Evolutionary conservation across 2,329 filamentous ascomycete genomes (phyloP), one percentile per base, ranked within the genome.

Genomic region (Magnaporthiopsis poae): DNA sequence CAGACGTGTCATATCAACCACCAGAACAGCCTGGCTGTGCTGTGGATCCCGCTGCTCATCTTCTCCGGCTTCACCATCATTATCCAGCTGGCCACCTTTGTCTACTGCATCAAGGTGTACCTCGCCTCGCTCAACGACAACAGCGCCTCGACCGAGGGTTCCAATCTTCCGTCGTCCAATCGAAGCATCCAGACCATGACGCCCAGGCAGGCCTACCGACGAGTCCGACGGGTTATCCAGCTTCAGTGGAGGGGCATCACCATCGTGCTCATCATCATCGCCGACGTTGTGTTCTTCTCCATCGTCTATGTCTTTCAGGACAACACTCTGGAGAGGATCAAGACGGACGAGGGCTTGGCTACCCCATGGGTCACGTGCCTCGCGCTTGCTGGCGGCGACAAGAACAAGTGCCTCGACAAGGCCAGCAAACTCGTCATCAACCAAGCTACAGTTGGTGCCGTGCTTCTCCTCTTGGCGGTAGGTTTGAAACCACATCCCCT

Each of bases 91-190:
- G 83, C 86, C 61, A 98, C 95, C 7, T 94, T 92, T 77, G 87
- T 83, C 18, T 98, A 99, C 80, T 98, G 95, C 76, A 90, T 96
- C 78, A 92, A 96, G 74, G 91, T 99, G 63, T 99, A 98, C 75
- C 82, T 99, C 66, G 89, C 88, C 66, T 93, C 93, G 33, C 82
- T 96, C 66, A 84, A 87, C 68, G 91, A 96, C 75, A 87, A 86
- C 71, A 84, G 86, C 66, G 80, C 84, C 52, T 88, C 88, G 5
- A 92, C 90, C 0, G 88, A 88, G 64, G 87, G 84, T 72, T 92
- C 90, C 3, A 85, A 83, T 36, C 80, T 96, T 39, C 90, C 91
- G 0, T 89, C 88, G 0, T 93, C 93, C 77, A 84, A 85, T 15
- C 87, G 86, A 73, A 96, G 91, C 75, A 80, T 93, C 66, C 86